Base-by-base conservation (phyloP, 2,329 filamentous ascomycete genomes). In the Epichloe baconii region DNA sequence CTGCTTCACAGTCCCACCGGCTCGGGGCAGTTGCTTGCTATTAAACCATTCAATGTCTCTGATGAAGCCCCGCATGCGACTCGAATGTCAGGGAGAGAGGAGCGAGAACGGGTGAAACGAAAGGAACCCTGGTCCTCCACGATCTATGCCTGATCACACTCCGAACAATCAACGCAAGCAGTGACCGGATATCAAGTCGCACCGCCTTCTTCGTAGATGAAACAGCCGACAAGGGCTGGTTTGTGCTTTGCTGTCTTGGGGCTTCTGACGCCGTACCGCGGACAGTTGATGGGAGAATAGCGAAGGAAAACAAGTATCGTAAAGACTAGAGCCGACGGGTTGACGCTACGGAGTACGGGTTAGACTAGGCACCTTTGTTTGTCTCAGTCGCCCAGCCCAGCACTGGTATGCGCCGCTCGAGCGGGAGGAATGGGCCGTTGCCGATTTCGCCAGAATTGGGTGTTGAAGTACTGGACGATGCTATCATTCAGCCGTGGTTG, bases 321-420 rank as follows among this genome's bases (percentile, higher is more conserved):
- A 35, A 17, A 43, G 23, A 31, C 15, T 42, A 43, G 49, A 14
- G 12, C 19, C 17, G 26, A 21, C 21, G 11, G 38, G 40, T 34
- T 45, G 44, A 48, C 42, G 12, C 45, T 11, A 17, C 8, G 31
- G 31, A 31, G 31, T 4, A 11, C 31, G 31, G 31, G 31, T 31
- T 31, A 31, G 31, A 31, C 17, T 50, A 43, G 47, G 35, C 34
- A 47, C 36, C 17, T 37, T 34, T 35, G 35, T 44, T 23, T 40
- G 47, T 50, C 23, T 48, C 38, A 44, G 43, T 14, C 15, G 31
- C 23, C 10, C 41, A 48, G 52, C 48, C 48, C 26, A 36, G 36
- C 15, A 35, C 48, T 50, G 52, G 52, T 19, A 53, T 51, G 48
- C n/a, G n/a, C 6, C 23, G 40, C 10, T 44, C 41, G 31, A 38